These are phyloP conservation scores for Aspergillus felis DNA, from an alignment of 2,329 filamentous ascomycete species.

Conservation along the genomic window DNA sequence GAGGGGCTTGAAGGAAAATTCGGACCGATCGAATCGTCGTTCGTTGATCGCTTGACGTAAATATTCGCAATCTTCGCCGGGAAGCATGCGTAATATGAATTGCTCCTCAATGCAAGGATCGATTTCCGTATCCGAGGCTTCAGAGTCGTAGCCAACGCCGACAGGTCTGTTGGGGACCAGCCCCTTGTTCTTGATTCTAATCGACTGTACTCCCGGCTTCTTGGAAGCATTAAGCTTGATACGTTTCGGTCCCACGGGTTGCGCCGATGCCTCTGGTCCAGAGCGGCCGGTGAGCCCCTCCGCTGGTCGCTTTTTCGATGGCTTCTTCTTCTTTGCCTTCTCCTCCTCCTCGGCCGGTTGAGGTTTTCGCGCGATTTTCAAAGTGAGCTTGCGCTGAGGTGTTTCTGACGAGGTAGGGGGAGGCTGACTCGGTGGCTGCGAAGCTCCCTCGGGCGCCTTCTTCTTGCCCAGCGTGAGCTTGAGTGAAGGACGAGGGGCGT, in stretches of 20 bases:
- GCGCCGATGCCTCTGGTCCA: conserved; percentile 10
- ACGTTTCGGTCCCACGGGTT: conserved; percentile 33
- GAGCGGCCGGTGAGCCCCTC: conserved; percentile 26
- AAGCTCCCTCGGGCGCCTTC: conserved; percentile 25
- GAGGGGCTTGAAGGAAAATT: conserved; percentile 77
- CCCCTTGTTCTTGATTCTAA: conserved; percentile 64
- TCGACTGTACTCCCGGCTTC: conserved; percentile 38
- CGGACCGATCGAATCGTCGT: conserved; percentile 72
- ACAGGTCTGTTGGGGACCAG: conserved; percentile 64
- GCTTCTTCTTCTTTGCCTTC: conserved; percentile 34
- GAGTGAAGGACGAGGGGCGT: conserved; percentile 31
- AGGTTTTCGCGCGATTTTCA: conserved; percentile 38
- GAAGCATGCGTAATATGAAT: conserved; percentile 82
- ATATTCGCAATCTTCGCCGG: conserved; percentile 81
- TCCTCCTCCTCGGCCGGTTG: conserved; percentile 13
- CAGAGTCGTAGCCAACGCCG: conserved; percentile 93
- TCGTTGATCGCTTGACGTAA: conserved; percentile 72
- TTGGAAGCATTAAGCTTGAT: conserved; percentile 39
- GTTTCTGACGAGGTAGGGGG: conserved; percentile 19
- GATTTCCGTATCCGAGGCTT: conserved; percentile 81
- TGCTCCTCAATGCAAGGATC: conserved; percentile 89
- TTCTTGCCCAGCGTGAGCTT: conserved; percentile 43
- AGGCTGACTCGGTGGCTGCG: conserved; percentile 15
- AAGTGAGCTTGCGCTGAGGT: conserved; percentile 37
- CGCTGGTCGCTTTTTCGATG: conserved; percentile 38